Evolutionary conservation across 495 filamentous ascomycete species (phyloP).

Genomic region (Paragyromitra xinjiangensis): DNA sequence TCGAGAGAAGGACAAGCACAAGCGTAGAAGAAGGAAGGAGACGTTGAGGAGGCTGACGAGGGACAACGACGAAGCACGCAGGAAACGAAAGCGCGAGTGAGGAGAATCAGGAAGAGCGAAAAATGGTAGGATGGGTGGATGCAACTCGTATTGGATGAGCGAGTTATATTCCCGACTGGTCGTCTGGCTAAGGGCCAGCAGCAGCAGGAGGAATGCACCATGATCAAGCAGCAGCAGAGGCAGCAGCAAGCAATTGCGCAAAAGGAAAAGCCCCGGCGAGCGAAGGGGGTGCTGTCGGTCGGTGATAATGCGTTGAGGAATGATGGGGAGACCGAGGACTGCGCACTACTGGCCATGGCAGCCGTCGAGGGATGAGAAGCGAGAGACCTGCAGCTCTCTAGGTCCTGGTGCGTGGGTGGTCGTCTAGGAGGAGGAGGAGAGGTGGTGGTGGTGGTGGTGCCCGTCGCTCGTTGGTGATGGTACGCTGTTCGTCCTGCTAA

Average conservation of each 20-base stretch:
- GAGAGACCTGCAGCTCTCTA: constrained; percentile 54
- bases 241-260: constrained; percentile 53
- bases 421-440: constrained; percentile 6
- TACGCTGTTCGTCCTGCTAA: constrained; percentile 43
- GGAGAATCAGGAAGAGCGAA: constrained; percentile 43
- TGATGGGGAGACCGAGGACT: constrained; percentile 31
- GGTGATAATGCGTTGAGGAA: constrained; percentile 52
- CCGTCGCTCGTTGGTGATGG: constrained; percentile 35
- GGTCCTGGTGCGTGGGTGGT: constrained; percentile 54
- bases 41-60: constrained; percentile 30
- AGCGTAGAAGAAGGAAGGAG: constrained; percentile 47
- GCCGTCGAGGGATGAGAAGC: constrained; percentile 50
- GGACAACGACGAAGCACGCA: constrained; percentile 47
- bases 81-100: constrained; percentile 43
- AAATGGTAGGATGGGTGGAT: constrained; percentile 43
- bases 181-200: constrained; percentile 50
- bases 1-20: constrained; percentile 51
- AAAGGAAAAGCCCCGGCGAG: constrained; percentile 53
- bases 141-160: constrained; percentile 46
- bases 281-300: constrained; percentile 53
- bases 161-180: constrained; percentile 54
- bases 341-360: constrained; percentile 34
- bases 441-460: constrained; percentile 24
- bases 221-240: constrained; percentile 48
- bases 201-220: constrained; percentile 48